Base-by-base conservation (phyloP, 2,329 filamentous ascomycete species). In the Penicillium sp. region DNA sequence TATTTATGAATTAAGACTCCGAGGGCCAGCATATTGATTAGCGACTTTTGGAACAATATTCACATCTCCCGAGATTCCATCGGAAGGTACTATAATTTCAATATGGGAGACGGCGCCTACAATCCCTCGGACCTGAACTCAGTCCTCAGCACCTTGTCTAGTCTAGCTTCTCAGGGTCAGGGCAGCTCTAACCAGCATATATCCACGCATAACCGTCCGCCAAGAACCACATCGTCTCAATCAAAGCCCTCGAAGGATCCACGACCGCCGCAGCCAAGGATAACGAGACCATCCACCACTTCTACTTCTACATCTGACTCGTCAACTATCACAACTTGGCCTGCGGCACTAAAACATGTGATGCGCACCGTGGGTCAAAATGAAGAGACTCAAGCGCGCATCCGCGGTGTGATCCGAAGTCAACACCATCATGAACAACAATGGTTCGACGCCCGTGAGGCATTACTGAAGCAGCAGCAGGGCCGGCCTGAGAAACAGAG, bases 391-490 rank as follows among this genome's bases (percentile, higher is more conserved):
- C 64, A 75, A 37, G 63, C 66, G 15, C 70, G 72, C 10, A 73
- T 80, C 54, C 70, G 71, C 19, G 64, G 81, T 68, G 72, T 86
- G 65, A 84, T 85, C 52, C 74, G 74, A 48, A 75, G 80, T 37
- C 82, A 86, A 63, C 76, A 81, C 58, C 73, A 75, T 35, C 77
- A 85, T 57, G 81, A 85, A 56, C 74, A 74, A 55, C 75, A 79
- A 56, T 86, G 83, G 77, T 80, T 76, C 69, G 64, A 71, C 24
- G 75, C 74, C 2, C 73, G 80, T 2, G 64, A 76, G 49, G 75
- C 71, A 6, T 62, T 83, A 22, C 59, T 80, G 6, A 65, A 72
- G 29, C 77, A 75, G 51, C 79, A 81, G 50, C 65, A 61, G n/a
- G 66, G 70, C 1, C 69, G 79, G 50, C 71, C 68, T 4, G 76